Base-by-base conservation (phyloP, 306 rosid genomes). In the Luffa aegyptiaca region DNA sequence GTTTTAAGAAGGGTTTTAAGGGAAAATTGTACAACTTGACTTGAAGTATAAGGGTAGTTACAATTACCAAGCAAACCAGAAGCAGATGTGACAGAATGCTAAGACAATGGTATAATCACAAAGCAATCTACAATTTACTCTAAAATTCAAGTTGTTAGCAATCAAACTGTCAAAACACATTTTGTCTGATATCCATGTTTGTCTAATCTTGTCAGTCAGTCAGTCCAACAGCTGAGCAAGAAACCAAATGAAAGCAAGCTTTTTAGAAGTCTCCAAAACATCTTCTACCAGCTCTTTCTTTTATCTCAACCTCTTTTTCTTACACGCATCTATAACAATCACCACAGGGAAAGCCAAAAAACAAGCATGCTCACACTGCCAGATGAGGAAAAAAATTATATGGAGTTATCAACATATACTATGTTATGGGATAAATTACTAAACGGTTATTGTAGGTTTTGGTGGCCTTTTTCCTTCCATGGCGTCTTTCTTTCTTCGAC, bases 391-490 rank as follows among this genome's bases (percentile, higher is more conserved):
- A 86, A 64, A 80, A 31, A 48, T 46, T 14, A 79, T 52, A 59
- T 51, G 42, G 20, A 80, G 78, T 82, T 84, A 86, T 83, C 80
- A 81, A 86, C 89, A 88, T 84, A 83, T 87, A 81, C 86, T 80
- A 84, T 42, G 89, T 81, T 73, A 85, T 62, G 81, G 82, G 84
- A 81, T 79, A 78, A 81, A 85, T 87, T 83, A 87, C 89, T 93
- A 88, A 65, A 87, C 86, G n/a, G 81, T 84, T 77, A 91, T 59
- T 31, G 89, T 84, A 64, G 97, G 90, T 80, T 76, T 72, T 90
- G 88, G 84, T 10, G 94, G 84, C 88, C 96, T 85, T 84, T 93
- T 95, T 61, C 97, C 99, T 90, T 95, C 99, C 96, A 93, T 93
- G 76, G 97, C 99, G 57, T 94, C 98, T 88, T 92, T 94, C 89